These are phyloP conservation scores for Penicillium ucsense DNA, from an alignment of 495 filamentous ascomycete species.

Conservation along the genomic window DNA sequence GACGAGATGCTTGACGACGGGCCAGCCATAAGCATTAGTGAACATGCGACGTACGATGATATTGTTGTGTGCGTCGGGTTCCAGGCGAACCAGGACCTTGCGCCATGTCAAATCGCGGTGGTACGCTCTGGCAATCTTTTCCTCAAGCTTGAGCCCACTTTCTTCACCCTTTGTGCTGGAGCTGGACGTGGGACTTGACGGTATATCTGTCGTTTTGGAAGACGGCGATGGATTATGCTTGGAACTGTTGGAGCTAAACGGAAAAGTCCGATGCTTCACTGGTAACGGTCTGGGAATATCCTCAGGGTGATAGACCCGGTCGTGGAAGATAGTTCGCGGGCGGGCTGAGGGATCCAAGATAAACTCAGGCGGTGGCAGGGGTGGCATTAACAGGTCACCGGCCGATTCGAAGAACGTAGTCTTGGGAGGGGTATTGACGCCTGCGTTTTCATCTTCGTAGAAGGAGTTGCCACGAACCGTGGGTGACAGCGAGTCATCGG, in stretches of 20 bases:
- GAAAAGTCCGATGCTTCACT: constrained; percentile 42
- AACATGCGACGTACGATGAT: constrained; percentile 94
- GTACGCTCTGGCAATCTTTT: constrained; percentile 94
- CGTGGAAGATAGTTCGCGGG: constrained; percentile 92
- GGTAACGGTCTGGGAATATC: constrained; percentile 81
- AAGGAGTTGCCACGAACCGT: constrained; percentile 33
- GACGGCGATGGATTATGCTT: constrained; percentile 20
- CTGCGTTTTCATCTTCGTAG: constrained; percentile 30
- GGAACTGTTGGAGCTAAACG: constrained; percentile 32
- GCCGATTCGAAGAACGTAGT: constrained; percentile 94
- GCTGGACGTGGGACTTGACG: constrained; percentile 4
- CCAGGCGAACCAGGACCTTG: constrained; percentile 88
- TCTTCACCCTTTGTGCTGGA: constrained; percentile 15
- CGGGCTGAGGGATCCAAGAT: constrained; percentile 72
- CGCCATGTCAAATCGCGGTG: constrained; percentile 86
- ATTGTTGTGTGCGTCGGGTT: constrained; percentile 98
- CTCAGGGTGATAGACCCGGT: constrained; percentile 84
- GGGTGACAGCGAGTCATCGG: constrained; percentile 22
- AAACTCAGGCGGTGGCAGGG: constrained; percentile 69
- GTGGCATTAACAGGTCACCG: constrained; percentile 83
- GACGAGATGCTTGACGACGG: constrained; percentile 84
- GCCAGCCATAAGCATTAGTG: constrained; percentile 96
- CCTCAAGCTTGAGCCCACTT: constrained; percentile 74
- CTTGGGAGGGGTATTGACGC: constrained; percentile 62
- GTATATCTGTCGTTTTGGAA: constrained; percentile 4